These are phyloP conservation scores for Nannochloropsis gaditana DNA, from an alignment of 108 stramenopile genomes.

Conservation along the genomic window DNA sequence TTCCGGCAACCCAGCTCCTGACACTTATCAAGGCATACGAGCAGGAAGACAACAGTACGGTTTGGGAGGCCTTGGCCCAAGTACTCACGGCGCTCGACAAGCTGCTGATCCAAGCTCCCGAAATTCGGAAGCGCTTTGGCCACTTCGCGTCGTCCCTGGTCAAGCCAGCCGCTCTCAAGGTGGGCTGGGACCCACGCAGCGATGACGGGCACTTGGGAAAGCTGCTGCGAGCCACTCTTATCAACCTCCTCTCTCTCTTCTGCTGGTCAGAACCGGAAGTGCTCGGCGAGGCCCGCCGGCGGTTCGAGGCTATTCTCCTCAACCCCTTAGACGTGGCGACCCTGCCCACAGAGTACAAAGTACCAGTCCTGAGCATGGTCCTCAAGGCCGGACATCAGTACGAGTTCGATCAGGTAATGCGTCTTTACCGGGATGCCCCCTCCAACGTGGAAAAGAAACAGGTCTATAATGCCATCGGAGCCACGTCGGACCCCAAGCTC, in stretches of 20 bases:
- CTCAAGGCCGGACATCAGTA: conserved; percentile 70
- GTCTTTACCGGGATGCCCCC: conserved; percentile 71
- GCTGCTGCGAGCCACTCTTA: conserved; percentile 75
- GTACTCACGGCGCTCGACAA: conserved; percentile 18
- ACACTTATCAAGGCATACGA: conserved; percentile 67
- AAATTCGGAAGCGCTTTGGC: not conserved
- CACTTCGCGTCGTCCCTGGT: conserved; percentile 64
- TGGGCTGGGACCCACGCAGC: conserved; percentile 77
- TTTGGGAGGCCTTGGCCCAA: conserved; percentile 9
- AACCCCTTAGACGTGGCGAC: conserved; percentile 63
- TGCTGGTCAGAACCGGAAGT: conserved; percentile 51
- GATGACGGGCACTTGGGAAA: conserved; percentile 73
- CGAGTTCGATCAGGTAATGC: conserved; percentile 72
- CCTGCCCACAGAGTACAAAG: conserved; percentile 73
- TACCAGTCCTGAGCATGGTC: conserved; percentile 76
- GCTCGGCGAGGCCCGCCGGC: conserved; percentile 63
- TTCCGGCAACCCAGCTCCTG: conserved; percentile 70
- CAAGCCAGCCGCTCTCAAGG: conserved; percentile 55
- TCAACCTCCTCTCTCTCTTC: conserved; percentile 63
- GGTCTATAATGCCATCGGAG: conserved; percentile 65
- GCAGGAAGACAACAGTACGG: conserved; percentile 72
- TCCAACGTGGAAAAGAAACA: conserved; percentile 35
- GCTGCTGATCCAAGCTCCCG: not conserved
- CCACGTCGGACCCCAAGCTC: conserved; percentile 59
- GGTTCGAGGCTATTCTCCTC: conserved; percentile 66